Evolutionary conservation across 2,329 filamentous ascomycete species (phyloP).

Genomic region (Verticillium tricorpus): DNA sequence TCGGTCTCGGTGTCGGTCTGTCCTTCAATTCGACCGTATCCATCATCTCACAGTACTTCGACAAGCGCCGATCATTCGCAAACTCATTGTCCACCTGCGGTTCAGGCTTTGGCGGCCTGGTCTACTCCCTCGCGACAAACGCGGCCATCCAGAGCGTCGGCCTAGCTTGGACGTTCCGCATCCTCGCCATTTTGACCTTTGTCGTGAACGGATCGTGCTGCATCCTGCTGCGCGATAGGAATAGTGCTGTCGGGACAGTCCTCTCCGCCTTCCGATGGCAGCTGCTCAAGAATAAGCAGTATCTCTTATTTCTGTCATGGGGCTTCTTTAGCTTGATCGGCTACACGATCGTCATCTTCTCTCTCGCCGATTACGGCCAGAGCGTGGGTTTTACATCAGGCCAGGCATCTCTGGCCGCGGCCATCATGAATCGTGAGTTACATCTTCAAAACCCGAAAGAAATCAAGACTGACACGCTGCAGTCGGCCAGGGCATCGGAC

Average conservation of each 20-base stretch:
- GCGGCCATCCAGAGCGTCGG: constrained; percentile 63
- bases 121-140: constrained; percentile 63
- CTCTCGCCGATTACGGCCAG: constrained; percentile 67
- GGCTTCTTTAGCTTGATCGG: constrained; percentile 68
- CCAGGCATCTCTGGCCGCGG: constrained; percentile 68
- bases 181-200: constrained; percentile 59
- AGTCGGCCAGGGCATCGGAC: constrained; percentile 61
- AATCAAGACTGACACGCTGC: background rate
- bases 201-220: constrained; percentile 60
- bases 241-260: constrained; percentile 63
- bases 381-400: constrained; percentile 61
- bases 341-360: constrained; percentile 75
- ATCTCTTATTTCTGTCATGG: constrained; percentile 60
- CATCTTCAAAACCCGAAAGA: constrained; percentile 16
- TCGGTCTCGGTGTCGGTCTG: constrained; percentile 76
- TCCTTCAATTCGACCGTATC: constrained; percentile 66
- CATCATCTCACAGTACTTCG: constrained; percentile 72
- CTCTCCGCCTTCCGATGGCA: constrained; percentile 61
- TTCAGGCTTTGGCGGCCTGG: constrained; percentile 68
- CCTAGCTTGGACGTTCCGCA: constrained; percentile 62
- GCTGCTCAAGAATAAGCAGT: constrained; percentile 59
- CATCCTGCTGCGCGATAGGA: constrained; percentile 64
- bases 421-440: constrained; percentile 60
- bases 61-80: constrained; percentile 60
- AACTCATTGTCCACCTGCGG: constrained; percentile 67